Conservation (phyloP, 306 rosid genomes). For the Aeschynomene evenia region DNA sequence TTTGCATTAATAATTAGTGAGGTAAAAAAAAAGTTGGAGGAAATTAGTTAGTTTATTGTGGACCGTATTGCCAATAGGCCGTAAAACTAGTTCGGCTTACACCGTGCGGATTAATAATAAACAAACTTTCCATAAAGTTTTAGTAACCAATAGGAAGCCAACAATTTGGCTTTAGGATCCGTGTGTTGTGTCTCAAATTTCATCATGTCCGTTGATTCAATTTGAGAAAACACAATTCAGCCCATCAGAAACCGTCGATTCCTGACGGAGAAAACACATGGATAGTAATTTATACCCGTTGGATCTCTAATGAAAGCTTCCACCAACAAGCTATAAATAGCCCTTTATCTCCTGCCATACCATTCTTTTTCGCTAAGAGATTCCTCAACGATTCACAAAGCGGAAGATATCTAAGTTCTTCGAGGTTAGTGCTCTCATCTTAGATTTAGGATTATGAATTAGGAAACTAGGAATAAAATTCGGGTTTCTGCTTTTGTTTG, state of each 20-base stretch:
- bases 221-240: conserved; percentile 49
- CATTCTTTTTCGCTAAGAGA: neutral
- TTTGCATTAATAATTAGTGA: too few species aligned
- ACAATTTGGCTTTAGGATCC: conserved; percentile 38
- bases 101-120: too few species aligned
- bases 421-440: conserved; percentile 27
- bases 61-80: too few species aligned
- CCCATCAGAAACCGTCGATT: conserved; percentile 36
- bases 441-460: too few species aligned
- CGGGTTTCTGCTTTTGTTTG: neutral
- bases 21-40: too few species aligned
- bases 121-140: too few species aligned
- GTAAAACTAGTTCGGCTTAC: too few species aligned
- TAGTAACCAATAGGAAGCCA: conserved; percentile 37
- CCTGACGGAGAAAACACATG: conserved; percentile 51
- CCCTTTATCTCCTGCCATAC: accelerated
- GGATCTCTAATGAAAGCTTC: conserved; percentile 1
- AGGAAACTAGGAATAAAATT: too few species aligned
- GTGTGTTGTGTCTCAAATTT: neutral
- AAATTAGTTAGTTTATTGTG: too few species aligned
- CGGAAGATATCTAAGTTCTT: neutral
- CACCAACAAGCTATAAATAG: conserved; percentile 36
- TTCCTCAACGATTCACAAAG: neutral
- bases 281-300: conserved; percentile 40
- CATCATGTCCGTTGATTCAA: conserved; percentile 38